Evolutionary conservation across 2,329 filamentous ascomycete genomes (phyloP), one percentile per base, ranked within the genome.

Genomic region (Claviceps sp.): DNA sequence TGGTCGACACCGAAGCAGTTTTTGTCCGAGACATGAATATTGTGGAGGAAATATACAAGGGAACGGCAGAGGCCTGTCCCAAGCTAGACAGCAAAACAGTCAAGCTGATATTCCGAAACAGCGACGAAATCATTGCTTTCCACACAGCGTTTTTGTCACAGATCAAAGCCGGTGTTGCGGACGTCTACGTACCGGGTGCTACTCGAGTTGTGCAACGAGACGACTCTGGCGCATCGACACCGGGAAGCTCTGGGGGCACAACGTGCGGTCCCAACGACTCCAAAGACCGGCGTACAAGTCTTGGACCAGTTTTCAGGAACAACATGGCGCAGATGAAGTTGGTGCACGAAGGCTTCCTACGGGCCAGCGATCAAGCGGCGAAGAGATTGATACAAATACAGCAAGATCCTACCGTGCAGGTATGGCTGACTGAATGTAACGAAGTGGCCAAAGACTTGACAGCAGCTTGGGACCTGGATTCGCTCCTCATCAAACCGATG

Each of bases 11-110:
- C 0, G 93, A 98, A 64, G 83, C 88, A 47, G 83, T 85, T 5
- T 97, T 95, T 67, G 83, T 94, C 52, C 82, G 88, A 56, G 93
- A 98, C 65, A 91, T 98, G 88, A 95, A 90, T 64, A 91, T 98
- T 50, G 85, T 95, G 2, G 88, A 95, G 62, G 90, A 97, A 62
- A 97, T 98, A 51, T 98, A 97, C 74, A 95, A 94, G 67, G 89
- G 88, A 44, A 97, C 93, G 0, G 87, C 88, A 1, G 82, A 86
- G 58, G 85, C 86, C 11, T 89, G 86, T 52, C 81, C 88, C 8
- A 81, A 88, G 56, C 78, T 96, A 29, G 87, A 86, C 44, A 72
- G 79, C 43, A 86, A 91, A 56, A 95, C 95, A 56, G 83, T 94
- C 60, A 95, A 90, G 63, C 76, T 86, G 13, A 80, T 98, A 16